Base-by-base conservation (phyloP, 768 basidiomycete species). In the Boletus pseudopeckii region DNA sequence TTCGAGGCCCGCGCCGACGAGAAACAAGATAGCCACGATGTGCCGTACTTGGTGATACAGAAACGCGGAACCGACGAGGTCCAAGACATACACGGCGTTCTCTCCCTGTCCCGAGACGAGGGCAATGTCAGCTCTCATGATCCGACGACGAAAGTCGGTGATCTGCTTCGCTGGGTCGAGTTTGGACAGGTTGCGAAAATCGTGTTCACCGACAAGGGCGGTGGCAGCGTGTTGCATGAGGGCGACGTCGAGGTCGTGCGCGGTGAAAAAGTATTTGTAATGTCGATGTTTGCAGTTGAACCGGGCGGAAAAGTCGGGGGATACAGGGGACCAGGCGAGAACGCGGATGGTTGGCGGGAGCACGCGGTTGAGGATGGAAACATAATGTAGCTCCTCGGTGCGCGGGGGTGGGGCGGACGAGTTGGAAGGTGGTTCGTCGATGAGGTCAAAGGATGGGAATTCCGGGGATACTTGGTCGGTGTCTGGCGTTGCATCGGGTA, bases 191-290 rank as follows among this genome's bases (percentile, higher is more conserved):
- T 98, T 98, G 15, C 95, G 84, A 64, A 97, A 98, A 72, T 98
- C 96, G 74, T 98, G 94, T 56, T 88, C 84, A 34, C 96, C 96
- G 28, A 92, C 70, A 45, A 99, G 77, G 7, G 79, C 74, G 2
- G 73, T 57, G 0, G 91, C 91, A 1, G 83, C 95, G 33, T 80
- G 76, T 55, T 79, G 80, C 94, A 98, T 98, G 43, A 75, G 77
- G 2, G 73, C 64, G 28, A 95, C 67, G 70, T 95, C 82, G 50
- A 98, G 83, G 30, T 72, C 72, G 32, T 76, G 72, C 0, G 83
- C 71, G 33, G 84, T 80, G 77, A 99, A 98, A 71, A 98, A 96
- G 73, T 98, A 99, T 66, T 96, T 98, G 83, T 99, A 98, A 68
- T 99, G 96, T 36, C 97, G 79, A 63, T 82, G 85, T 48, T 72